Evolutionary conservation across 2,329 filamentous ascomycete genomes (phyloP).

Genomic region (Colletotrichum lini): DNA sequence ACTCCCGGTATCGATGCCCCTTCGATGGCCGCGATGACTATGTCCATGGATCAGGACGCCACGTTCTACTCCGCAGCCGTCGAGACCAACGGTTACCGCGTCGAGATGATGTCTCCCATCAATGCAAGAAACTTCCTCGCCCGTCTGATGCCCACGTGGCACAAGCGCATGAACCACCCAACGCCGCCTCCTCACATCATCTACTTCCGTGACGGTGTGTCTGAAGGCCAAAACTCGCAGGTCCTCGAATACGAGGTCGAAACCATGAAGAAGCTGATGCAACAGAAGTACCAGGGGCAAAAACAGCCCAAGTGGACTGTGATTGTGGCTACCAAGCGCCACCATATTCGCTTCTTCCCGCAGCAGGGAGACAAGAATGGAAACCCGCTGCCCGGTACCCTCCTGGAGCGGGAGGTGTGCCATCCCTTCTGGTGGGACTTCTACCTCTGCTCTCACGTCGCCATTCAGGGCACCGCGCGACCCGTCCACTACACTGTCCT

Average conservation of each 20-base stretch:
- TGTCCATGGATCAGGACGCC: conserved; percentile 80
- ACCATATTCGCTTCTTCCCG: conserved; percentile 91
- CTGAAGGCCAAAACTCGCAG: conserved; percentile 86
- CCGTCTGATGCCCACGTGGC: conserved; percentile 77
- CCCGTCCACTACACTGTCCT: conserved; percentile 95
- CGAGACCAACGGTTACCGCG: conserved; percentile 85
- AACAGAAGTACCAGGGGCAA: conserved; percentile 50
- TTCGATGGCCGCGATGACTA: conserved; percentile 90
- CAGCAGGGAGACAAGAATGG: conserved; percentile 78
- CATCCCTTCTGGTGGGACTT: conserved; percentile 94
- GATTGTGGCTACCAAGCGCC: conserved; percentile 91
- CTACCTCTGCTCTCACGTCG: conserved; percentile 74
- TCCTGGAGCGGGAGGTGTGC: conserved; percentile 92
- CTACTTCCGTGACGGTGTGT: conserved; percentile 94
- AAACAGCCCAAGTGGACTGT: conserved; percentile 80
- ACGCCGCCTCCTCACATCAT: conserved; percentile 79
- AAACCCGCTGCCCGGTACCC: conserved; percentile 87
- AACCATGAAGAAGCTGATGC: conserved; percentile 76
- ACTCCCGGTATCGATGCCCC: conserved; percentile 75
- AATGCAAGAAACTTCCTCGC: conserved; percentile 79
- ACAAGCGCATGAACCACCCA: conserved; percentile 61
- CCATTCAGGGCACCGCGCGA: conserved; percentile 93
- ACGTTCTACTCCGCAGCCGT: conserved; percentile 84
- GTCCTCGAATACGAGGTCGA: conserved; percentile 85
- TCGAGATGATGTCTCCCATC: conserved; percentile 80